Percentiles rank a stretch among this genome's conserved stretches.
Conservation (phyloP, 768 basidiomycete species). For the Rhodotorula babjevae region DNA sequence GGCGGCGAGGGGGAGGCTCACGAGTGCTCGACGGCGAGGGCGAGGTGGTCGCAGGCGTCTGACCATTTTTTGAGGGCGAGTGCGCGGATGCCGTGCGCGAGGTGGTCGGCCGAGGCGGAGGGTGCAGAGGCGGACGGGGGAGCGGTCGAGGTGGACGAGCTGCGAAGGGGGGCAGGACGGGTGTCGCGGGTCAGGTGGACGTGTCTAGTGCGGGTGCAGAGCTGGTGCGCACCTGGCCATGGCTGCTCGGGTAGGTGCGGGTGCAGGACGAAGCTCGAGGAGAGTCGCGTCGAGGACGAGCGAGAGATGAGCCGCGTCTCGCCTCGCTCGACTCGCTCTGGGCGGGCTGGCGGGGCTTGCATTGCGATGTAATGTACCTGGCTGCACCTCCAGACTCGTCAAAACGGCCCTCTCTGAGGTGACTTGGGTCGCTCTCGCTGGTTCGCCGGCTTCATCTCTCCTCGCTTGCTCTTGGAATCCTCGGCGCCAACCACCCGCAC, state of each 20-base stretch:
- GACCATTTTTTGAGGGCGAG: slow-evolving; percentile 82
- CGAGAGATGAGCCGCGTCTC: too few species aligned
- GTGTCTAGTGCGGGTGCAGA: not conserved
- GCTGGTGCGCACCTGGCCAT: not conserved
- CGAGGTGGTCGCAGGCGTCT: slow-evolving; percentile 76
- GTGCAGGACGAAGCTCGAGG: too few species aligned
- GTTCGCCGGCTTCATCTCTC: too few species aligned
- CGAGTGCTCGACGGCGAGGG: slow-evolving; percentile 75
- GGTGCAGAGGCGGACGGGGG: not conserved
- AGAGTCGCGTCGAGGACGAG: too few species aligned
- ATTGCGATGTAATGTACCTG: too few species aligned
- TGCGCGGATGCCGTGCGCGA: slow-evolving; percentile 48
- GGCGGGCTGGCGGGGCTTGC: too few species aligned
- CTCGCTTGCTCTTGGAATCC: not conserved
- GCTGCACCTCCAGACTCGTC: too few species aligned
- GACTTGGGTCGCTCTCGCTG: too few species aligned
- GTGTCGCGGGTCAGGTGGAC: not conserved
- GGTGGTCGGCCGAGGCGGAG: slow-evolving; percentile 15
- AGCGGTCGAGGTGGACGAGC: not conserved
- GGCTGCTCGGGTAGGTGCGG: not conserved
- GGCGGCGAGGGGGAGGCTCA: slow-evolving; percentile 48
- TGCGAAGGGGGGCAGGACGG: too few species aligned
- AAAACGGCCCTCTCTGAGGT: too few species aligned
- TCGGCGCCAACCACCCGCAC: too few species aligned
- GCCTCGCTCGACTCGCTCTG: too few species aligned